A percentile compares a stretch with the other conserved stretches of the same genome.
These are phyloP conservation scores for Linnemannia exigua DNA, from an alignment of 192 early-diverging fungal genomes.

Conservation along the genomic window DNA sequence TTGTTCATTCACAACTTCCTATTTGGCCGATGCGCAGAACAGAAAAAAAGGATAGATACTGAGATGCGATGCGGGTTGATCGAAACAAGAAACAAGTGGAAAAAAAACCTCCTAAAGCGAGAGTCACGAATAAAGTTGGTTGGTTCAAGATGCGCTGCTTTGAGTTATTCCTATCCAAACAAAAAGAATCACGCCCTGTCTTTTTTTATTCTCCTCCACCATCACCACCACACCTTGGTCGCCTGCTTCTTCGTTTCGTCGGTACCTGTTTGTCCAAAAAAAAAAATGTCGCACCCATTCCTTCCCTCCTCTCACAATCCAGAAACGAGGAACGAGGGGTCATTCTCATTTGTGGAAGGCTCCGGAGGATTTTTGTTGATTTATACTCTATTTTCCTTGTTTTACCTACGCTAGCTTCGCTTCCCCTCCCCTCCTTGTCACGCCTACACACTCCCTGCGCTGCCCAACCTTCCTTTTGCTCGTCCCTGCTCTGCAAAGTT, in stretches of 20 bases:
- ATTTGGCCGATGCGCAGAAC: slow-evolving; percentile 1
- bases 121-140: neutral
- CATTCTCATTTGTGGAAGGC: neutral
- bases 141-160: too few relatives aligned
- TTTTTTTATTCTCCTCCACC: neutral
- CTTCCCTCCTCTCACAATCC: neutral
- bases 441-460: neutral
- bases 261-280: too few relatives aligned
- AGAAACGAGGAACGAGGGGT: neutral
- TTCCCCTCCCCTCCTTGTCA: neutral
- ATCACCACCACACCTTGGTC: neutral
- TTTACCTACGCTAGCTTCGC: neutral
- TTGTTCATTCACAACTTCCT: neutral
- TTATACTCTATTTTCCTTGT: neutral
- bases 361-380: neutral
- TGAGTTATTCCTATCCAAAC: too few relatives aligned
- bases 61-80: neutral
- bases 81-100: neutral
- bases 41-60: neutral
- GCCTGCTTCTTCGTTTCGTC: too few relatives aligned
- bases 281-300: too few relatives aligned
- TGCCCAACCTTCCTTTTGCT: neutral
- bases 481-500: neutral
- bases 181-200: neutral
- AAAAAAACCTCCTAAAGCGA: neutral